phyloP scores from a whole-genome alignment of 2,329 filamentous ascomycete species.

The Endoconidiophora laricicola region DNA sequence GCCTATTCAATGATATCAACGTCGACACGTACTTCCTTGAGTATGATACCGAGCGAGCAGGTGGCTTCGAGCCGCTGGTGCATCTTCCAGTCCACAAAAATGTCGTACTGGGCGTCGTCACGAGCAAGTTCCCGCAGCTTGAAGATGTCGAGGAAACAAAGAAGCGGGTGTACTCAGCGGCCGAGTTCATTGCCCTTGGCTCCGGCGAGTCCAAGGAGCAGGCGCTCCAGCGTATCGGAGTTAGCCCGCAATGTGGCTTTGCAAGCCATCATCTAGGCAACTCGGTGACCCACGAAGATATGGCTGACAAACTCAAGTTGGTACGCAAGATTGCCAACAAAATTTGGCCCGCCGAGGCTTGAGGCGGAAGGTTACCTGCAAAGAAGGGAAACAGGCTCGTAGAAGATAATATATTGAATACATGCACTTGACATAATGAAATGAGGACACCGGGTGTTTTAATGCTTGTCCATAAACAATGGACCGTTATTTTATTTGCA shows the following conservation, averaged over 20 bases:
- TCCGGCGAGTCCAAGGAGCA: slow-evolving; percentile 46
- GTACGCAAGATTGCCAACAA: slow-evolving; percentile 57
- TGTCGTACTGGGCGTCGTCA: slow-evolving; percentile 47
- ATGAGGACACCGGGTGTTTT: no score
- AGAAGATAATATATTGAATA: no score
- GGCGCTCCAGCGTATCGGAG: slow-evolving; percentile 48
- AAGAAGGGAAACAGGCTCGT: no score
- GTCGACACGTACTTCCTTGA: slow-evolving; percentile 54
- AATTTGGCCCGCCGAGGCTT: slow-evolving; percentile 38
- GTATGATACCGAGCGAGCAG: slow-evolving; percentile 48
- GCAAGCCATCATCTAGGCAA: slow-evolving; percentile 62
- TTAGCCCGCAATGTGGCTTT: slow-evolving; percentile 59
- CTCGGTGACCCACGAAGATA: slow-evolving; percentile 48
- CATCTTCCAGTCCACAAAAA: slow-evolving; percentile 43
- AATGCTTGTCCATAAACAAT: no score
- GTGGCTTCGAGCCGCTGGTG: slow-evolving; percentile 48
- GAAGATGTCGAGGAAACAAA: slow-evolving; percentile 50
- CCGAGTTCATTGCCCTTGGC: slow-evolving; percentile 53
- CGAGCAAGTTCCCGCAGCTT: slow-evolving; percentile 43
- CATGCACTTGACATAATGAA: no score
- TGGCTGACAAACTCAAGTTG: slow-evolving; percentile 56
- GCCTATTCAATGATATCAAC: slow-evolving; percentile 45
- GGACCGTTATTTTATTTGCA: no score
- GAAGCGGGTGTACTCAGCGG: slow-evolving; percentile 40
- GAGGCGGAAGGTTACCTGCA: background rate